Evolutionary conservation across 352 stramenopile genomes (phyloP), one percentile per base, ranked within the genome.

Genomic region (Phytophthora sp.): DNA sequence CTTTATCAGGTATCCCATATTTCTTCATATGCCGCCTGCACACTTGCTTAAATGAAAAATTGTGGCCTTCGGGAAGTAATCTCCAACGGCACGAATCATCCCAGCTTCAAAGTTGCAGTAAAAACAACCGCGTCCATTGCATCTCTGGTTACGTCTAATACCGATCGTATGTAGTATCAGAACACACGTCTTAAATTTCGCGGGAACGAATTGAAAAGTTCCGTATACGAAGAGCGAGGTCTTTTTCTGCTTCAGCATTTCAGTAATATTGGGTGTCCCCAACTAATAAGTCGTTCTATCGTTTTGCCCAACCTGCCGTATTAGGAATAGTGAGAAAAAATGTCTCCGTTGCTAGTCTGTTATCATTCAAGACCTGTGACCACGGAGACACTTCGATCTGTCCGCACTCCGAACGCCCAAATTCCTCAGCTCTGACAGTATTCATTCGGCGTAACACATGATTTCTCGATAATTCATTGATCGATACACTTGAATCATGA

Each of bases 41-140:
- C 0, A 38, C 58, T n/a, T 54, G 58, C n/a, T 59, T 54, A n/a
- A 57, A 31, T 47, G 27, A 57, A 58, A 65, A 8, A 65, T n/a
- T 2, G n/a, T 13, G 13, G 45, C 36, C 8, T 18, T 20, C 4
- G 57, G 45, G 30, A 65, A 58, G 36, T 45, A 18, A 24, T 52
- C 33, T 9, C 30, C 6, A 1, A 57, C 27, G 4, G 21, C 27
- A 2, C 36, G n/a, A 29, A 65, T 65, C 16, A 57, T 24, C 1
- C 27, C 57, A 15, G 46, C 45, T 56, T 65, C 27, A 27, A 58
- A 58, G 21, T 65, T 36, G 18, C 39, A 65, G 15, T 56, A 63
- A 2, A 56, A 27, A 39, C 2, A 6, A 18, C 33, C 33, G 33
- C 44, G n/a, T 63, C 33, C 24, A 63, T 63, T 7, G 31, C 1